Evolutionary conservation across 768 basidiomycete genomes (phyloP).

Genomic region (Megacollybia marginata): DNA sequence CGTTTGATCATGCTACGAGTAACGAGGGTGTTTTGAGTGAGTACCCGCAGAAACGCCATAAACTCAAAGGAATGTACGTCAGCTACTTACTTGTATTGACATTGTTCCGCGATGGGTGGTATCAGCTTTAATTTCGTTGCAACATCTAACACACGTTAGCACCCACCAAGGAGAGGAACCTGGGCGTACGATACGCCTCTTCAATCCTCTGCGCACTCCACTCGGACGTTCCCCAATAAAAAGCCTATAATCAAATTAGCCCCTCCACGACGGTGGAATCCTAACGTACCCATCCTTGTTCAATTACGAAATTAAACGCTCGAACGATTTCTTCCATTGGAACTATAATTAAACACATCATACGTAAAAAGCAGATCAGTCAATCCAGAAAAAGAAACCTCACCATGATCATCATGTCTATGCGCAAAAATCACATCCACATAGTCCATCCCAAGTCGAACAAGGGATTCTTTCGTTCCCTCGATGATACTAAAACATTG

Average conservation of each 20-base stretch:
- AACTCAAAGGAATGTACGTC: neutral
- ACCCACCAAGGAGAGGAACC: neutral
- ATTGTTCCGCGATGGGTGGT: constrained; percentile 72
- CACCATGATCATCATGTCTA: constrained; percentile 44
- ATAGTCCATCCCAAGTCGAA: constrained; percentile 67
- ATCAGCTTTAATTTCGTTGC: constrained; percentile 60
- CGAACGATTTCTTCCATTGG: constrained; percentile 76
- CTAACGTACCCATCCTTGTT: constrained; percentile 45
- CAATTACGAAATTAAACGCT: constrained; percentile 74
- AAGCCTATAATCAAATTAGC: constrained; percentile 22
- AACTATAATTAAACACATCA: constrained; percentile 16
- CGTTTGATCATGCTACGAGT: constrained; percentile 65
- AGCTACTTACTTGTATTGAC: constrained; percentile 51
- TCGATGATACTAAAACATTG: constrained; percentile 52
- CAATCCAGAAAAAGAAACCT: neutral
- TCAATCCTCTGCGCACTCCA: constrained; percentile 68
- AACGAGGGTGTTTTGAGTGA: too few relatives aligned
- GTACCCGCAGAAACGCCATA: constrained; percentile 3
- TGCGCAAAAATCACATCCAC: constrained; percentile 72
- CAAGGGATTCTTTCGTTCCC: constrained; percentile 58
- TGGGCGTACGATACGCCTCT: constrained; percentile 50
- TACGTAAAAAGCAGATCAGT: neutral
- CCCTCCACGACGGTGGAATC: neutral
- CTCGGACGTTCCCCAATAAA: constrained; percentile 74
- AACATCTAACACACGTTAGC: constrained; percentile 35